A percentile compares a stretch with the other conserved stretches of the same genome.
Evolutionary conservation across 2,329 filamentous ascomycete genomes (phyloP).

Genomic region (Aspergillus versicolor): DNA sequence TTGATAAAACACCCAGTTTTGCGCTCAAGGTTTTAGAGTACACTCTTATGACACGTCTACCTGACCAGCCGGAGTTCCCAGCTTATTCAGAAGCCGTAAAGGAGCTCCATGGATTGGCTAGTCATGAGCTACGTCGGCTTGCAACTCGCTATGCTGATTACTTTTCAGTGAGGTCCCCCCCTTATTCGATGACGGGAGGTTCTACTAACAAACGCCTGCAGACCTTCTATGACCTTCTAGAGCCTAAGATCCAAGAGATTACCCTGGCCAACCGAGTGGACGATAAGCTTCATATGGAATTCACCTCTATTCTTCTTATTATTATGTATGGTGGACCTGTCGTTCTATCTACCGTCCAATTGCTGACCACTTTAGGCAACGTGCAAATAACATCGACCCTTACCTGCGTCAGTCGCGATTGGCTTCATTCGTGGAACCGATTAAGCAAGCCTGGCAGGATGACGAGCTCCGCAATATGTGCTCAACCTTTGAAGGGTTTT

Average conservation of each 20-base stretch:
- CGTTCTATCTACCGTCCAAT: background rate
- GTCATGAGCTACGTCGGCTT: constrained; percentile 82
- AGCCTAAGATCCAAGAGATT: constrained; percentile 74
- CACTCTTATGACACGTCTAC: constrained; percentile 79
- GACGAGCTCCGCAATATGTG: constrained; percentile 66
- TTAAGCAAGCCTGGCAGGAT: constrained; percentile 77
- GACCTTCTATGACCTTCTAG: constrained; percentile 84
- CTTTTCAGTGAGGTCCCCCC: constrained; percentile 60
- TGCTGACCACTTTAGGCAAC: constrained; percentile 59
- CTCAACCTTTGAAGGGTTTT: constrained; percentile 77
- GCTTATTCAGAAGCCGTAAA: constrained; percentile 86
- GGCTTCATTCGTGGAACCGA: constrained; percentile 74
- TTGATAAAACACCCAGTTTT: constrained; percentile 74
- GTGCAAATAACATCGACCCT: constrained; percentile 71
- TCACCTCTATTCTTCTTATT: constrained; percentile 88
- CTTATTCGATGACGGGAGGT: background rate
- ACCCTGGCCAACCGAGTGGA: constrained; percentile 72
- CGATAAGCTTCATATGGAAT: constrained; percentile 79
- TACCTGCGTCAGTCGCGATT: constrained; percentile 70
- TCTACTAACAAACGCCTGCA: constrained; percentile 34
- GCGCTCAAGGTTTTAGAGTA: constrained; percentile 89
- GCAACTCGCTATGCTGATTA: constrained; percentile 90
- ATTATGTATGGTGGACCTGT: constrained; percentile 62
- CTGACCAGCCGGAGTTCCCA: constrained; percentile 67
- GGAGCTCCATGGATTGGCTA: constrained; percentile 79